phyloP scores from a whole-genome alignment of 2,329 filamentous ascomycete genomes.

The Stemphylium vesicarium region DNA sequence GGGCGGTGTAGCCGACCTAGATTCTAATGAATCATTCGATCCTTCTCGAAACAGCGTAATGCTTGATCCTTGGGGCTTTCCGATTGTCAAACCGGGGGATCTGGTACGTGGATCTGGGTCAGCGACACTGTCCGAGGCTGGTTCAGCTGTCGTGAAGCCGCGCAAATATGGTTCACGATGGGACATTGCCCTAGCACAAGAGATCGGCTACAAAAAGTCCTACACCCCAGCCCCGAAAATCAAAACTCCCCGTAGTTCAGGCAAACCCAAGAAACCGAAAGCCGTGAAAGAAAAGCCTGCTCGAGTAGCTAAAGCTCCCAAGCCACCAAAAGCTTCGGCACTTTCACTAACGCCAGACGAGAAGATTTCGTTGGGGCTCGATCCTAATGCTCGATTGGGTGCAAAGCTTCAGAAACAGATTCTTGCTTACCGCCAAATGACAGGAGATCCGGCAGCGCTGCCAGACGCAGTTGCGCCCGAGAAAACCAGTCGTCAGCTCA shows the following conservation, averaged over 20 bases:
- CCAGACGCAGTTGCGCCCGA: conserved; percentile 26
- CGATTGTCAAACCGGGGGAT: conserved; percentile 20
- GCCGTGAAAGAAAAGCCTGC: conserved; percentile 1
- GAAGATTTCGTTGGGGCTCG: conserved; percentile 31
- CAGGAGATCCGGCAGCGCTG: conserved; percentile 28
- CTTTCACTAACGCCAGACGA: conserved; percentile 35
- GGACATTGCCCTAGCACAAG: conserved; percentile 32
- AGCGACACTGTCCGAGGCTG: conserved; percentile 34
- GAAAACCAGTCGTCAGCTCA: conserved; percentile 4
- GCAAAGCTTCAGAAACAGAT: conserved; percentile 34
- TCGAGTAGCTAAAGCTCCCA: not conserved
- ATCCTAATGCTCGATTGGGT: conserved; percentile 33
- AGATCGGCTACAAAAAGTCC: conserved; percentile 31
- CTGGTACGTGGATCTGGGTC: conserved; percentile 32
- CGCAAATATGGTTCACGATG: conserved; percentile 30
- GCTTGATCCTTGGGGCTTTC: conserved; percentile 44
- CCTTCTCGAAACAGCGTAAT: not conserved
- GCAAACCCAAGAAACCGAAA: conserved; percentile 7
- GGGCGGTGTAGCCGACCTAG: conserved; percentile 57
- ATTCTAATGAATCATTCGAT: conserved; percentile 28
- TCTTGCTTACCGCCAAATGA: conserved; percentile 31
- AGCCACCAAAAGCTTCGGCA: not conserved
- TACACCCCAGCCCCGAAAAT: conserved; percentile 11
- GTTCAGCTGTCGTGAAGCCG: conserved; percentile 25
- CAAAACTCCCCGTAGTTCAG: conserved; percentile 1